These are phyloP conservation scores for Zelonia costaricensis DNA, from an alignment of 208 protist genomes.

Conservation along the genomic window DNA sequence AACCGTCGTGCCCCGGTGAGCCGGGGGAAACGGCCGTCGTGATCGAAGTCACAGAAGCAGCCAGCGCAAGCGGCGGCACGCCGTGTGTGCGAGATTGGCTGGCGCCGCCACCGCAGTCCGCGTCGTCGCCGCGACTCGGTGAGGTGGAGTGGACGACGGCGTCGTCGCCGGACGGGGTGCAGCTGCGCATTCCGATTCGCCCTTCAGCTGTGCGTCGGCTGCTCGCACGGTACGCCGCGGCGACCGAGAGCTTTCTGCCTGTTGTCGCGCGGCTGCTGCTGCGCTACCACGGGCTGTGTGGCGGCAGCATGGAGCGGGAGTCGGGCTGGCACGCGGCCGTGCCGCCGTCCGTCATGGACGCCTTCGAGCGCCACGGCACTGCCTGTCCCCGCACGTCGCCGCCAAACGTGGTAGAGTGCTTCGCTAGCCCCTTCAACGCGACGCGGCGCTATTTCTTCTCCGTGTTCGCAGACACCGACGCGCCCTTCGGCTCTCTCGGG, in stretches of 20 bases:
- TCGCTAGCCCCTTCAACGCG: slow-evolving; percentile 50
- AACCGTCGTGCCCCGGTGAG: not conserved
- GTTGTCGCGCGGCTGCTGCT: slow-evolving; percentile 32
- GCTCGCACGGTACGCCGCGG: slow-evolving; percentile 2
- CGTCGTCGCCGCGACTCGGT: not conserved
- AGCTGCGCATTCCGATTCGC: slow-evolving; percentile 11
- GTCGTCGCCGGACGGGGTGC: too few relatives aligned
- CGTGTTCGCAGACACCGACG: slow-evolving; percentile 40
- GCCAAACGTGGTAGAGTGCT: slow-evolving; percentile 33
- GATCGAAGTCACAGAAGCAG: slow-evolving; percentile 10
- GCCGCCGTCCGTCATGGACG: slow-evolving; percentile 29
- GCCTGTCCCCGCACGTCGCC: not conserved
- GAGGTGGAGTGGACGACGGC: slow-evolving; percentile 2
- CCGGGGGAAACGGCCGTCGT: slow-evolving; percentile 8
- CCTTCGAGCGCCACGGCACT: slow-evolving; percentile 9
- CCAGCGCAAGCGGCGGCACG: not conserved
- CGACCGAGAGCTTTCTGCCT: slow-evolving; percentile 9
- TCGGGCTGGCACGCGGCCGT: slow-evolving; percentile 44
- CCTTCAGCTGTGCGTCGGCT: slow-evolving; percentile 4
- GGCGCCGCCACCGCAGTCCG: not conserved
- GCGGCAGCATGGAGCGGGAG: slow-evolving; percentile 27
- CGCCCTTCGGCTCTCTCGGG: slow-evolving; percentile 40
- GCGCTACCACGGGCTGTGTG: slow-evolving; percentile 40
- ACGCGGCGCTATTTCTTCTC: slow-evolving; percentile 39
- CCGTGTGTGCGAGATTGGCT: slow-evolving; percentile 13